Base-by-base conservation (phyloP, 1,284 basidiomycete genomes). In the Athelia sp. region DNA sequence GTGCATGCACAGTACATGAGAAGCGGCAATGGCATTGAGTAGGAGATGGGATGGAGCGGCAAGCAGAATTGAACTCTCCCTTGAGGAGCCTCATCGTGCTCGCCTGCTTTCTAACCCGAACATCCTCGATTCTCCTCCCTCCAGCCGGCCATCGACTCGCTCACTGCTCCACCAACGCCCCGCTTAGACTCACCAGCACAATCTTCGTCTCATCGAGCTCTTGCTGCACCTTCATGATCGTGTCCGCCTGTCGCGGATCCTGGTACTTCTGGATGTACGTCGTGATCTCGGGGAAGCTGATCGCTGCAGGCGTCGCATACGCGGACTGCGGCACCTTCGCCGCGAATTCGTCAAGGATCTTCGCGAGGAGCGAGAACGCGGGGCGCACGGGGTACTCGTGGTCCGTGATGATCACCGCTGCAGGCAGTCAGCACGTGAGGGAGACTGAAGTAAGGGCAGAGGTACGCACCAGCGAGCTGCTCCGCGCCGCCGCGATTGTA, bases 131-230 rank as follows among this genome's bases (percentile, higher is more conserved):
- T n/a, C n/a, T n/a, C n/a, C n/a, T n/a, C n/a, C n/a, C n/a, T n/a
- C n/a, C n/a, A n/a, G n/a, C n/a, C n/a, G n/a, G n/a, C n/a, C n/a
- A n/a, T n/a, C n/a, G n/a, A n/a, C n/a, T n/a, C n/a, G n/a, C n/a
- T 11, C 36, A 36, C 17, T 23, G n/a, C n/a, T n/a, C n/a, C n/a
- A n/a, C n/a, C n/a, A n/a, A n/a, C n/a, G n/a, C n/a, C n/a, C n/a
- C n/a, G n/a, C n/a, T n/a, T n/a, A n/a, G n/a, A 73, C 87, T 54
- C 57, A 94, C 93, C 67, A 98, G 71, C 32, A 99, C 85, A 58
- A 99, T 96, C 86, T 99, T 99, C 8, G 97, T 99, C 75, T 99
- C 97, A 65, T 99, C 97, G 45, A 99, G 71, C 66, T 99, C 97
- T 65, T 94, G 89, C 69, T 99, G 97, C 15, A 99, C 97, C 61